A percentile compares a stretch with the other conserved stretches of the same genome.
Conservation (phyloP, 768 basidiomycete genomes). For the Pisolithus marmoratus region DNA sequence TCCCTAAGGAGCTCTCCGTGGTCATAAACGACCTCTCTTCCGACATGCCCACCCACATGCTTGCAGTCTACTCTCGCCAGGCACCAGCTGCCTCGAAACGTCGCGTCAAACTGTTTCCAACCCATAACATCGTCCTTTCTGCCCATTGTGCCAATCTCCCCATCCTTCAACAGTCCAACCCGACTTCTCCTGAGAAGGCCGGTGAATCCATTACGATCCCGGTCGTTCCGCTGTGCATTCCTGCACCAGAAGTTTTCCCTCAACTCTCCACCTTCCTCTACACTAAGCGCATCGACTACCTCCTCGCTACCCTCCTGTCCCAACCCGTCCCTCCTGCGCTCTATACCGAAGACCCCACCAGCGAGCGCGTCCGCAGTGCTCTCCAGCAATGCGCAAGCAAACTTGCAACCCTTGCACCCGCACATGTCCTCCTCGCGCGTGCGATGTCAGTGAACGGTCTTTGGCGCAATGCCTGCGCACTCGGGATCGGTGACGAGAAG, state of each 20-base stretch:
- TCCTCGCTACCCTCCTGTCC: conserved; percentile 63
- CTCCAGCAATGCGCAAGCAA: conserved; percentile 14
- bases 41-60: conserved; percentile 28
- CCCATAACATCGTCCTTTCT: conserved; percentile 33
- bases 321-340: conserved; percentile 21
- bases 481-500: conserved; percentile 44
- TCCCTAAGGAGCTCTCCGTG: conserved; percentile 24
- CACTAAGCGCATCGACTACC: conserved; percentile 50
- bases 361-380: conserved; percentile 4
- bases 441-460: conserved; percentile 37
- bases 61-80: conserved; percentile 24
- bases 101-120: conserved; percentile 30
- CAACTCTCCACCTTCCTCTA: conserved; percentile 65
- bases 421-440: conserved; percentile 31
- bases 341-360: conserved; percentile 19
- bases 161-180: conserved; percentile 10
- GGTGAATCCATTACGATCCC: conserved; percentile 39
- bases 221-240: conserved; percentile 63
- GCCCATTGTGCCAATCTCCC: conserved; percentile 27
- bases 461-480: conserved; percentile 45
- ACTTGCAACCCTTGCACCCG: conserved; percentile 9
- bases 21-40: conserved; percentile 25
- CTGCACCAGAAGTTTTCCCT: conserved; percentile 64
- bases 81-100: conserved; percentile 20
- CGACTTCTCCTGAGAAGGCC: conserved; percentile 5